Percentiles rank a stretch among this genome's conserved stretches.
phyloP scores from a whole-genome alignment of 495 filamentous ascomycete genomes.

The Xylaria scruposa region DNA sequence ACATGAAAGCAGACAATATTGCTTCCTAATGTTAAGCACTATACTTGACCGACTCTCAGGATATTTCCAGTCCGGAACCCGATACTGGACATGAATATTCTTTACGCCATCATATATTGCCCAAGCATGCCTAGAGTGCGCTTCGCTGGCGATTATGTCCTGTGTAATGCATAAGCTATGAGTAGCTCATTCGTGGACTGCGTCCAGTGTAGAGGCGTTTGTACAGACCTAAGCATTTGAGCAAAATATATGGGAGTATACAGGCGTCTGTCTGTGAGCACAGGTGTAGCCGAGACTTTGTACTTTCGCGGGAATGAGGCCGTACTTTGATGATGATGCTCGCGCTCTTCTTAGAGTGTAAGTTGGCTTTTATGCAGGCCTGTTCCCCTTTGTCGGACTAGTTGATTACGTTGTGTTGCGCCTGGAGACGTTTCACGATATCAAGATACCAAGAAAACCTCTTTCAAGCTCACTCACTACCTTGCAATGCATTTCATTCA shows the following conservation, averaged over 20 bases:
- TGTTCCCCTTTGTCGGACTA: constrained; percentile 2
- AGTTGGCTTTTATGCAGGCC: not conserved
- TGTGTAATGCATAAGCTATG: constrained; percentile 13
- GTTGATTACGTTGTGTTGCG: constrained; percentile 10
- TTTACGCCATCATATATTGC: constrained; percentile 20
- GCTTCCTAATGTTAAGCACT: constrained; percentile 4
- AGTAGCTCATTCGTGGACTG: constrained; percentile 18
- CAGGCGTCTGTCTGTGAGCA: constrained; percentile 10
- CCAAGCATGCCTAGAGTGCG: constrained; percentile 19
- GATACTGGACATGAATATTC: constrained; percentile 18
- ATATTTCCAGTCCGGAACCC: constrained; percentile 17
- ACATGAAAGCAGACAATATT: constrained; percentile 3
- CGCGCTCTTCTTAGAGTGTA: not conserved
- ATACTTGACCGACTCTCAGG: constrained; percentile 22
- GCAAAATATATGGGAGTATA: constrained; percentile 2
- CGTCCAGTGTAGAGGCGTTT: constrained; percentile 16
- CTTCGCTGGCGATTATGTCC: constrained; percentile 9
- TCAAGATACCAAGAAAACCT: constrained; percentile 14
- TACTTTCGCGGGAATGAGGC: not conserved
- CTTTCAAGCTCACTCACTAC: constrained; percentile 9
- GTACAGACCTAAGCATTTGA: constrained; percentile 11
- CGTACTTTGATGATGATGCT: constrained; percentile 8
- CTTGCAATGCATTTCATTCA: constrained; percentile 9
- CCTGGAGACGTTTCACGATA: constrained; percentile 18
- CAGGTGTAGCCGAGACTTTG: not conserved